Base-by-base conservation (phyloP, 1,284 basidiomycete species). In the Marasmius sp. region DNA sequence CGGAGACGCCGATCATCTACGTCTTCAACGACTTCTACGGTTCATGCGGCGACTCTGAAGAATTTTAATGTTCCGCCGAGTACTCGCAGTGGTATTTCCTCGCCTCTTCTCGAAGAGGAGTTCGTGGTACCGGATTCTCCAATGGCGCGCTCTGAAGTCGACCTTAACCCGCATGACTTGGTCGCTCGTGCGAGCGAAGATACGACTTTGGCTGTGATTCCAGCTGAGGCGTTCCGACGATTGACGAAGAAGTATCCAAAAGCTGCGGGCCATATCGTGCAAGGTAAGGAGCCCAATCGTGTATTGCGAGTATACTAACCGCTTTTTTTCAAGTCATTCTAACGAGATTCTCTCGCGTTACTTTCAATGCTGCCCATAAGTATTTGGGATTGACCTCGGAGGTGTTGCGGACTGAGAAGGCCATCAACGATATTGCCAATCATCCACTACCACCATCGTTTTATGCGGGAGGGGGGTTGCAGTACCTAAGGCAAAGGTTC, bases 161-260 rank as follows among this genome's bases (percentile, higher is more conserved):
- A 71, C 49, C 72, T 73, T 37, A 67, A 78, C 18, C 83, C 84
- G 68, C 82, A 85, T 67, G 89, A 89, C 6, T 84, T 89, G 3
- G 87, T 98, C 37, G 96, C 95, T 12, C 83, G 96, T 36, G 97
- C 97, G 3, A 92, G 91, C 1, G 91, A 93, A 59, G 97, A 99
- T 72, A 95, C 94, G 4, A 98, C 97, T 0, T 79, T 99, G 8
- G 97, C 97, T n/a, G 97, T 99, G 14, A 98, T 99, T 60, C 97
- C 97, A 5, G 96, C 97, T 1, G 95, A 98, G 72, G 97, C 97
- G 4, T 99, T 99, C 78, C 85, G 90, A 64, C 81, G 94, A 51
- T 79, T 94, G 50, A 98, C 96, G 0, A 93, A 95, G 74, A 95
- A 97, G 72, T 98, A 93, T 69, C 97, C 97, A 0, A 98, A 98